Evolutionary conservation across 78 protist genomes (phyloP).

Genomic region (Dictyostelium brefeldianum): DNA sequence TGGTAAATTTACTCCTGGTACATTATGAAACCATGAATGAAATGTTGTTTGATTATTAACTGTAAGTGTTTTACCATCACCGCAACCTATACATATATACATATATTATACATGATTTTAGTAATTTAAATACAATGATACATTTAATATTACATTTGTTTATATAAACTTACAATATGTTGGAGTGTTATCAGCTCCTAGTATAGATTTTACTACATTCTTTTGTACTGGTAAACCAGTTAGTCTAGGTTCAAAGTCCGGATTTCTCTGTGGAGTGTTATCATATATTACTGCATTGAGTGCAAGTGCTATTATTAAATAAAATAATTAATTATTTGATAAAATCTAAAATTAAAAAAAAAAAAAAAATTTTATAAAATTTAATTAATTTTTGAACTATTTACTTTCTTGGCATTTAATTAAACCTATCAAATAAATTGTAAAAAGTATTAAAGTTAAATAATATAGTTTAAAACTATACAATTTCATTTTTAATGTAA

Average conservation of each 20-base stretch:
- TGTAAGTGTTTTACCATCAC: neutral
- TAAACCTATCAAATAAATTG: too few species aligned
- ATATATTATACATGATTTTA: neutral
- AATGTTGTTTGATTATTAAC: conserved; percentile 24
- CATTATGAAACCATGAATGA: conserved; percentile 27
- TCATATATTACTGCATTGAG: conserved; percentile 26
- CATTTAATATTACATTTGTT: neutral
- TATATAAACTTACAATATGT: neutral
- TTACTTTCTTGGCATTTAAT: too few species aligned
- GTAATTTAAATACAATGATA: too few species aligned
- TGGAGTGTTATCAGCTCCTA: conserved; percentile 37
- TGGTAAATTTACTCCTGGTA: conserved; percentile 9
- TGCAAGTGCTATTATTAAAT: neutral
- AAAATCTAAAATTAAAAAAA: neutral
- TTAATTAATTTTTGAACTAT: too few species aligned
- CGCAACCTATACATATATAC: conserved; percentile 18
- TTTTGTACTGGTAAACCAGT: neutral
- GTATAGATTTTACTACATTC: neutral
- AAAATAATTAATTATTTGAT: neutral
- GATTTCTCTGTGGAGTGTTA: conserved; percentile 18
- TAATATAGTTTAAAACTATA: too few species aligned
- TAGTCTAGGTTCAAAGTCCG: conserved; percentile 14
- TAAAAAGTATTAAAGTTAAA: too few species aligned
- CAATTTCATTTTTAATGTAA: too few species aligned
- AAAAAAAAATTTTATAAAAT: too few species aligned